Evolutionary conservation across 148 eudicot genomes (phyloP), one percentile per base, ranked within the genome.

Genomic region (Rhododendron williamsianum): DNA sequence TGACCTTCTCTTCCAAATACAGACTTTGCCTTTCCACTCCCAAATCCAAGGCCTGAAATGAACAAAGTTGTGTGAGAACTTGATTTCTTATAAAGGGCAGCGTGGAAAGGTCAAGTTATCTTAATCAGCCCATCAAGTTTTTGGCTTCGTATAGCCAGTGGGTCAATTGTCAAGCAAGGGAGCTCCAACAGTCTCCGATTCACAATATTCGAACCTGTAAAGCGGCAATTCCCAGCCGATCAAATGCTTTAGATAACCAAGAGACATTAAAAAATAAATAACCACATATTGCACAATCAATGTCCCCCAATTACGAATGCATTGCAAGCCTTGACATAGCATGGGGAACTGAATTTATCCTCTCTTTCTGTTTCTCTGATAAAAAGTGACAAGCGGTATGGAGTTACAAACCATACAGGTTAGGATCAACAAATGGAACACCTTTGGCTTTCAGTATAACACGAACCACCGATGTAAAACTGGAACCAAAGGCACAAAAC

Each of bases 1-100:
- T 95, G 99, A 46, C 99, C 99, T 3, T 94, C 98, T 90, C 90
- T 93, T 67, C 90, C 86, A 84, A 91, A 97, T 86, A 97, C 81
- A 58, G 98, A 84, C 92, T 91, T 95, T 13, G 98, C 87, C 90
- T 97, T 97, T 88, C 96, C 98, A 87, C 91, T 91, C 43, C 87
- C 69, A 73, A 94, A 92, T 80, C 99, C 99, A 69, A 97, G 89
- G 88, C 91, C 99, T 96, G 91, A 83, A 87, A 85, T 81, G 73
- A 49, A 80, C 41, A 67, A 80, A 54, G 43, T 23, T 35, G 65
- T 51, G 63, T 51, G 41, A 83, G 71, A 76, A 72, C 43, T 51
- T 72, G 45, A 83, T 36, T 49, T 72, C 45, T 74, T 52, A 38
- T 84, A 38, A 2, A 15, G n/a, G 33, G 80, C 63, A 83, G 16